phyloP scores from a whole-genome alignment of 306 rosid species.

The Lathyrus tuberosus region DNA sequence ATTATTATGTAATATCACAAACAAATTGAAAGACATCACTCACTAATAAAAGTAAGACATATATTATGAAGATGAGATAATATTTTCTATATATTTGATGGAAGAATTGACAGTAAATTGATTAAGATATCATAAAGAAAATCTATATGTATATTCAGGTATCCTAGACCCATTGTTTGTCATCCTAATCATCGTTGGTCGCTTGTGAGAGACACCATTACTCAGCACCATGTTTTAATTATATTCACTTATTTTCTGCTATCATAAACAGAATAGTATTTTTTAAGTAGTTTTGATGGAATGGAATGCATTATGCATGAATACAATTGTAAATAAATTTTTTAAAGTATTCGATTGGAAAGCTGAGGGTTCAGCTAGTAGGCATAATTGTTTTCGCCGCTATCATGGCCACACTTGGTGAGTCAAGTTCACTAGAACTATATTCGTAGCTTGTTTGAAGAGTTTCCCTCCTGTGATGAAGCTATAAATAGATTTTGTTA shows the following conservation, averaged over 20 bases:
- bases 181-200: neutral
- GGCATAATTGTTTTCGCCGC: too few species aligned
- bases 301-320: conserved; percentile 33
- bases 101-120: neutral
- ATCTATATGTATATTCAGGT: neutral
- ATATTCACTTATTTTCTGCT: conserved; percentile 44
- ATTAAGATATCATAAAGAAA: neutral
- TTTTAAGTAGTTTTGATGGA: neutral
- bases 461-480: too few species aligned
- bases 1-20: too few species aligned
- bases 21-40: too few species aligned
- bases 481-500: too few species aligned
- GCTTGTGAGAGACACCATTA: conserved; percentile 51
- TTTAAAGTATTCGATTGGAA: too few species aligned
- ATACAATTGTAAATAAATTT: conserved; percentile 17
- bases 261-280: conserved; percentile 23
- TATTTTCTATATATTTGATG: neutral
- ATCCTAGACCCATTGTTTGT: conserved; percentile 1
- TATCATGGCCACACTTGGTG: too few species aligned
- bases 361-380: too few species aligned
- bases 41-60: conserved; percentile 18
- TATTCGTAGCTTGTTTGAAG: too few species aligned
- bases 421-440: too few species aligned
- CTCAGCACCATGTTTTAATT: too few species aligned
- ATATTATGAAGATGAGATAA: conserved; percentile 25